phyloP scores from a whole-genome alignment of 306 rosid genomes.

The Cucurbita moschata region DNA sequence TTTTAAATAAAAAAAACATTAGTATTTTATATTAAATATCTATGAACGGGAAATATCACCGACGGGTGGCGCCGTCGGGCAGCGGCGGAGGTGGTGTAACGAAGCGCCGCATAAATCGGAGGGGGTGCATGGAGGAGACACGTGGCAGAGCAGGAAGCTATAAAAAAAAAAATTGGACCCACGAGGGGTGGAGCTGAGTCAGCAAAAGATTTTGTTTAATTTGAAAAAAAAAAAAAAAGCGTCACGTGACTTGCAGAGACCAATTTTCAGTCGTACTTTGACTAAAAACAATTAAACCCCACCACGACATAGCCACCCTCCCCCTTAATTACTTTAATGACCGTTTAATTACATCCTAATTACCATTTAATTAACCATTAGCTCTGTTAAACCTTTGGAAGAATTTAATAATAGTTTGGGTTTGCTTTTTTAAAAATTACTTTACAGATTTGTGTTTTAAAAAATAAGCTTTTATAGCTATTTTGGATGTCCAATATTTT shows the following conservation, averaged over 20 bases:
- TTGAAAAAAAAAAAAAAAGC: background rate
- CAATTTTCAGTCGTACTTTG: conserved; percentile 36
- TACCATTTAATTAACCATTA: background rate
- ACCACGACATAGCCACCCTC: background rate
- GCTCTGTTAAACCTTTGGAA: background rate
- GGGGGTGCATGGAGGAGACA: conserved; percentile 5
- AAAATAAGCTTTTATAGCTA: background rate
- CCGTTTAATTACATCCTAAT: conserved; percentile 13
- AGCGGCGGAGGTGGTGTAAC: background rate
- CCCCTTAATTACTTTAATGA: conserved; percentile 6
- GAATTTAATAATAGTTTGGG: background rate
- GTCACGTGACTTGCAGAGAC: conserved; percentile 57
- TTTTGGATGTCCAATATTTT: background rate
- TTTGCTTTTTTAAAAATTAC: background rate
- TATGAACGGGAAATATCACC: background rate
- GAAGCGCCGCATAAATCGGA: conserved; percentile 18
- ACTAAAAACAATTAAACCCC: conserved; percentile 20
- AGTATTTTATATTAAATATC: background rate
- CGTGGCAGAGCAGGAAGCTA: conserved; percentile 2
- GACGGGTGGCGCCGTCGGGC: background rate
- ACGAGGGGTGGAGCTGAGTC: conserved; percentile 14
- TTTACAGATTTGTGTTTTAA: background rate
- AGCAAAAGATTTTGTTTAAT: conserved; percentile 10
- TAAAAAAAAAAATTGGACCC: background rate
- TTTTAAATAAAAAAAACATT: background rate